A percentile compares a stretch with the other conserved stretches of the same genome.
phyloP scores from a whole-genome alignment of 768 basidiomycete species.

The Filobasidium wieringae region DNA sequence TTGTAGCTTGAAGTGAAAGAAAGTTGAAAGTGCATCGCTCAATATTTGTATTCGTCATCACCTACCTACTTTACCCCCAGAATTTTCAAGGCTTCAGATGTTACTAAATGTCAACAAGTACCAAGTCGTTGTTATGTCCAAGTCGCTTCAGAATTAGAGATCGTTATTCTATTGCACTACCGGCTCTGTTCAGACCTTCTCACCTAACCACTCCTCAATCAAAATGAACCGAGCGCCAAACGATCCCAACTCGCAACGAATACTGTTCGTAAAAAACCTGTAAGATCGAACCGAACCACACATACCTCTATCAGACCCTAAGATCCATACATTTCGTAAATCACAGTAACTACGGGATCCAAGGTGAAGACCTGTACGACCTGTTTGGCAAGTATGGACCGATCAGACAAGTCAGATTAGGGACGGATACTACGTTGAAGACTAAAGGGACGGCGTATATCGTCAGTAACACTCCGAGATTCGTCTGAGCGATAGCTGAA shows the following conservation, averaged over 20 bases:
- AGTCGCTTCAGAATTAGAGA: too few relatives aligned
- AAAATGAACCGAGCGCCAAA: constrained; percentile 24
- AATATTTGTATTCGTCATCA: too few relatives aligned
- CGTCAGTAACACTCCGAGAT: constrained; percentile 52
- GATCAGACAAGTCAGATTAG: constrained; percentile 87
- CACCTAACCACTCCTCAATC: too few relatives aligned
- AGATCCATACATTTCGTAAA: not conserved
- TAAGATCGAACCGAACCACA: constrained; percentile 13
- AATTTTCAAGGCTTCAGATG: too few relatives aligned
- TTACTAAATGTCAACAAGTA: too few relatives aligned
- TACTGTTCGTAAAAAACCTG: constrained; percentile 38
- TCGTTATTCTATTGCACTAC: too few relatives aligned
- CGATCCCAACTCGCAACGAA: constrained; percentile 32
- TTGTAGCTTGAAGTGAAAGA: too few relatives aligned
- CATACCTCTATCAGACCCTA: not conserved
- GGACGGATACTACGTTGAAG: constrained; percentile 63
- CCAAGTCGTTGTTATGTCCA: too few relatives aligned
- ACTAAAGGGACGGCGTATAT: constrained; percentile 94
- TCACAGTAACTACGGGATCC: constrained; percentile 35
- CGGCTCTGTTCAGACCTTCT: too few relatives aligned
- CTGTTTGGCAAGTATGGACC: constrained; percentile 95
- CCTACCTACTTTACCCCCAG: too few relatives aligned
- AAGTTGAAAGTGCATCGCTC: too few relatives aligned
- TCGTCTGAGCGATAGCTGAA: not conserved
- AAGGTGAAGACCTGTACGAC: constrained; percentile 86